These are phyloP conservation scores for Xylariaceae sp. DNA, from an alignment of 2,329 filamentous ascomycete genomes.

Conservation along the genomic window DNA sequence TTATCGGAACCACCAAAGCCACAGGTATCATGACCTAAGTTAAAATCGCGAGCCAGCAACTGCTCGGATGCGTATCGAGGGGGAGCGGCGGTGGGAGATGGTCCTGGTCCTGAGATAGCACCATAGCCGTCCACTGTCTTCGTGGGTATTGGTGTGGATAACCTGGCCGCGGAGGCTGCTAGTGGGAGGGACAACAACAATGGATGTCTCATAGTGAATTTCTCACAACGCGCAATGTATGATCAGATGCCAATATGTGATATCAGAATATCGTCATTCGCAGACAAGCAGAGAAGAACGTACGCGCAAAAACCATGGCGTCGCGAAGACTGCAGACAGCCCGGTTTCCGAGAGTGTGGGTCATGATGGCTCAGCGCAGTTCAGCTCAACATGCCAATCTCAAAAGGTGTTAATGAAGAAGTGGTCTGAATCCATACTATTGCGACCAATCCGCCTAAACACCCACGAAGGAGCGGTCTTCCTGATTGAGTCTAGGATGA, in stretches of 20 bases:
- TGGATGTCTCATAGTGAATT: not conserved
- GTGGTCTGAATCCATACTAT: too few relatives aligned
- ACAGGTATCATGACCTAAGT: conserved; percentile 18
- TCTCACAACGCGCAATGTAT: not conserved
- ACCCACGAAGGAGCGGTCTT: too few relatives aligned
- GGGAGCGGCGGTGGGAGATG: conserved; percentile 10
- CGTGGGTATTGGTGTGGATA: not conserved
- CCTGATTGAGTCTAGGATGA: too few relatives aligned
- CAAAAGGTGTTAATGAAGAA: too few relatives aligned
- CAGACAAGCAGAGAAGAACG: not conserved
- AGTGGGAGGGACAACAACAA: not conserved
- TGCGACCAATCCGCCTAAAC: too few relatives aligned
- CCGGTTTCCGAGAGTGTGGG: not conserved
- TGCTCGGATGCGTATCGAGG: conserved; percentile 13
- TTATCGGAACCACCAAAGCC: conserved; percentile 15
- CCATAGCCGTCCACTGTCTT: conserved; percentile 12
- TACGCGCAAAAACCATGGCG: not conserved
- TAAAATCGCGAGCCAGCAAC: conserved; percentile 9
- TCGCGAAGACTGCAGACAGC: not conserved
- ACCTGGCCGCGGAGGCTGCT: not conserved
- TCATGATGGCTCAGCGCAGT: not conserved
- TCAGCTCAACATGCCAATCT: too few relatives aligned
- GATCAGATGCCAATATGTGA: not conserved
- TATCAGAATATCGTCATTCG: not conserved
- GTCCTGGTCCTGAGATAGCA: not conserved